Conservation (phyloP, 176 grass and related monocot genomes). For the Puccinellia tenuiflora region DNA sequence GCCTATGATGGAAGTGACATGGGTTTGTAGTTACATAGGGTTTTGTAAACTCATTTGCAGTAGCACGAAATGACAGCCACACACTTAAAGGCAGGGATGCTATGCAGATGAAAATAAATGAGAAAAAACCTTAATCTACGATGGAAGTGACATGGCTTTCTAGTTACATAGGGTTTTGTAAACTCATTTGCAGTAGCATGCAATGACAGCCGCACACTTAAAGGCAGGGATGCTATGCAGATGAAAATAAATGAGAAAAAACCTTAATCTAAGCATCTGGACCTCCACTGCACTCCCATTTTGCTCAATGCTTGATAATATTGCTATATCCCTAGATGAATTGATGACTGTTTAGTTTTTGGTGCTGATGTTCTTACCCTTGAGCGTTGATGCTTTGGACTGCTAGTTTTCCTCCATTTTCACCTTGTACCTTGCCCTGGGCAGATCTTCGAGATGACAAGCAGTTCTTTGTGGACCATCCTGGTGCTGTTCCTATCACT, state of each 20-base stretch:
- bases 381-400: neutral
- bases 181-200: neutral
- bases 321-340: neutral
- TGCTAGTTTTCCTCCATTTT: neutral
- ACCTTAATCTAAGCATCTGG: neutral
- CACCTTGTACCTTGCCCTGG: slow-evolving; percentile 15
- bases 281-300: neutral
- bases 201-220: neutral
- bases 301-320: neutral
- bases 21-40: neutral
- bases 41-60: neutral
- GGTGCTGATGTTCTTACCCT: neutral
- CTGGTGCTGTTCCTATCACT: slow-evolving; percentile 70
- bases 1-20: neutral
- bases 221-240: neutral
- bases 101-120: neutral
- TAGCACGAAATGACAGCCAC: neutral
- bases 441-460: slow-evolving; percentile 77
- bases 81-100: neutral
- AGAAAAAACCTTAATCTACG: neutral
- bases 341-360: neutral
- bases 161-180: neutral
- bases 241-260: neutral
- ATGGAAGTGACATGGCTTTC: neutral
- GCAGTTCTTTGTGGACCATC: slow-evolving; percentile 72